Evolutionary conservation across 1,284 basidiomycete species (phyloP).

Genomic region (Puccinia polysora): DNA sequence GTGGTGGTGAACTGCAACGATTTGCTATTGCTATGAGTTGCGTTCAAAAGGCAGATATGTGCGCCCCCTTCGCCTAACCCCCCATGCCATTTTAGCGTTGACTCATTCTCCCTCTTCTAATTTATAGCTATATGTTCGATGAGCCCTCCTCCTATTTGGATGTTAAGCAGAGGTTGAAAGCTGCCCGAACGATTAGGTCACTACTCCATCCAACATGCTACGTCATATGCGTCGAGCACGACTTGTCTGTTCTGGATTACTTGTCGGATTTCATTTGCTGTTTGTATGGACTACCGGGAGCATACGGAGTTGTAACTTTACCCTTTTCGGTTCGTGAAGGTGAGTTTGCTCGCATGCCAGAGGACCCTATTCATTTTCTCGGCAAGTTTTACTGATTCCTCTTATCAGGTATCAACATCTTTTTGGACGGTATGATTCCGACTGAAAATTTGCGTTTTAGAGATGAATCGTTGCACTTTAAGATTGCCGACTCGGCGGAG

Average conservation of each 20-base stretch:
- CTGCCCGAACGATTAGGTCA: conserved; percentile 90
- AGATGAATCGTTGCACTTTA: conserved; percentile 86
- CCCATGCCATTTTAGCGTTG: neutral
- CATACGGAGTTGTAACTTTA: conserved; percentile 97
- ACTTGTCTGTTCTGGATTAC: conserved; percentile 92
- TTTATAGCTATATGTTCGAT: conserved; percentile 82
- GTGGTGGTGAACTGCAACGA: conserved; percentile 90
- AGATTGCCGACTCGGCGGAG: conserved; percentile 89
- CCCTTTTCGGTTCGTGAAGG: conserved; percentile 94
- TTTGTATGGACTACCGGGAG: conserved; percentile 90
- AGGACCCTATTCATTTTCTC: neutral
- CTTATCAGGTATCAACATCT: conserved; percentile 85
- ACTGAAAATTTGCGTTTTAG: conserved; percentile 98
- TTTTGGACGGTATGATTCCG: conserved; percentile 93
- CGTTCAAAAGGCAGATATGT: conserved; percentile 86
- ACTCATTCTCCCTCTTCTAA: neutral
- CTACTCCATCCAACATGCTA: conserved; percentile 76
- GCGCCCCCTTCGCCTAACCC: conserved; percentile 53
- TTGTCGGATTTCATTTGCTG: conserved; percentile 95
- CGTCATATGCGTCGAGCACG: conserved; percentile 94
- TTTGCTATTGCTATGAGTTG: conserved; percentile 93
- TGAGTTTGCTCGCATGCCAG: too few relatives aligned
- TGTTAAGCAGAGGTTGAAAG: conserved; percentile 84
- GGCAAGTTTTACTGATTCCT: neutral
- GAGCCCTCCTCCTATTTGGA: conserved; percentile 96